Percentiles rank a stretch among this genome's conserved stretches.
Evolutionary conservation across 2,329 filamentous ascomycete species (phyloP).

Genomic region (Epichloe uncinata): DNA sequence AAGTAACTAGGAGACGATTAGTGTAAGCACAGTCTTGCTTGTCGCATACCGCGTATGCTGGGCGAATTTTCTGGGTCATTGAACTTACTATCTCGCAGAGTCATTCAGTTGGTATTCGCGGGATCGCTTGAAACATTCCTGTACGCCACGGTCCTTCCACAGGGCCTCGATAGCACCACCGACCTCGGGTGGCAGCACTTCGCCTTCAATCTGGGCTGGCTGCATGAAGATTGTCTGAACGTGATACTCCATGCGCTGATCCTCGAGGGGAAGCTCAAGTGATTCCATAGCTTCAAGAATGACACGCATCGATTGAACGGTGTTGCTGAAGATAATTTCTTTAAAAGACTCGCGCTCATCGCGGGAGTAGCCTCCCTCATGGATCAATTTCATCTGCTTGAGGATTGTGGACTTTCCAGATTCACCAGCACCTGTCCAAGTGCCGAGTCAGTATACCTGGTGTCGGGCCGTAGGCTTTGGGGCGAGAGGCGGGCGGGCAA

Average conservation of each 20-base stretch:
- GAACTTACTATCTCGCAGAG: slow-evolving; percentile 73
- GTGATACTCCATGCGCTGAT: slow-evolving; percentile 89
- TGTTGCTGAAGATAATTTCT: slow-evolving; percentile 60
- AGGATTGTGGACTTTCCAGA: slow-evolving; percentile 36
- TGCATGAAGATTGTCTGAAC: slow-evolving; percentile 99
- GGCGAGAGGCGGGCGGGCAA: background rate
- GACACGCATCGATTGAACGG: slow-evolving; percentile 55
- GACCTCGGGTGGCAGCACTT: slow-evolving; percentile 86
- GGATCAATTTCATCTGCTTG: slow-evolving; percentile 77
- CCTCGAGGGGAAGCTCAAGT: slow-evolving; percentile 68
- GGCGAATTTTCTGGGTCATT: background rate
- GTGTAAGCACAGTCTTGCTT: slow-evolving; percentile 5
- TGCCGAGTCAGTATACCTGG: background rate
- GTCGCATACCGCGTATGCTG: background rate
- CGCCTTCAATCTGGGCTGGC: slow-evolving; percentile 89
- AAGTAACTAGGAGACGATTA: slow-evolving; percentile 61
- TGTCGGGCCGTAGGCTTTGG: background rate
- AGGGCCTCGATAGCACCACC: slow-evolving; percentile 83
- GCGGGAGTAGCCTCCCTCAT: slow-evolving; percentile 96
- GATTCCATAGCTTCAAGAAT: slow-evolving; percentile 58
- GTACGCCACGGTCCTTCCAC: slow-evolving; percentile 86
- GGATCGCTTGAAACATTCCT: slow-evolving; percentile 90
- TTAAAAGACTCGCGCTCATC: slow-evolving; percentile 64
- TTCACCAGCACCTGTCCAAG: slow-evolving; percentile 76
- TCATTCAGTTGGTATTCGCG: slow-evolving; percentile 95